These are phyloP conservation scores for Secale cereale DNA, from an alignment of 176 grass and related monocot species.

Conservation along the genomic window DNA sequence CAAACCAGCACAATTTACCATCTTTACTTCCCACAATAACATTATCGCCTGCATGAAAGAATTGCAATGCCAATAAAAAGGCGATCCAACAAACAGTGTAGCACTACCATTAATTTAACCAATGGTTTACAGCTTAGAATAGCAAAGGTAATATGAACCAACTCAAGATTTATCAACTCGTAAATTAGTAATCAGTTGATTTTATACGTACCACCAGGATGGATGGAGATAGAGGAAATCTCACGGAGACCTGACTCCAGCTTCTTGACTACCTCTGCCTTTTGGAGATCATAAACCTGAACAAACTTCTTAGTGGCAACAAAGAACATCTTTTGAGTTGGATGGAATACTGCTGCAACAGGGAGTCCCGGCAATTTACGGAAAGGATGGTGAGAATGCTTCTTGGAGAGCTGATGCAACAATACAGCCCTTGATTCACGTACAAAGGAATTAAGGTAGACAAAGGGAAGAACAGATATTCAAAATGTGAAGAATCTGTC, in stretches of 20 bases:
- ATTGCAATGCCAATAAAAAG: slow-evolving; percentile 2
- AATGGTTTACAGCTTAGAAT: not conserved
- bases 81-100: not conserved
- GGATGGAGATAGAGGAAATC: slow-evolving; percentile 82
- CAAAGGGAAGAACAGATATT: slow-evolving; percentile 5
- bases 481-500: not conserved
- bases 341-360: slow-evolving; percentile 84
- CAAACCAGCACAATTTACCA: slow-evolving; percentile 97
- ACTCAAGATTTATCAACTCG: not conserved
- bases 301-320: slow-evolving; percentile 95
- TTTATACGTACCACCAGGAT: slow-evolving; percentile 71
- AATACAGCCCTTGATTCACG: slow-evolving; percentile 85
- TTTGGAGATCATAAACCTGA: slow-evolving; percentile 92
- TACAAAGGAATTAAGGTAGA: slow-evolving; percentile 62
- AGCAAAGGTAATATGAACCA: slow-evolving; percentile 14
- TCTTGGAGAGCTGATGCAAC: slow-evolving; percentile 92
- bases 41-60: slow-evolving; percentile 72
- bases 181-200: slow-evolving; percentile 7
- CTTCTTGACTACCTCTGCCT: slow-evolving; percentile 73
- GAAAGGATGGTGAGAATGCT: slow-evolving; percentile 77
- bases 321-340: slow-evolving; percentile 81
- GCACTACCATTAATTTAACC: not conserved
- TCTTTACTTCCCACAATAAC: slow-evolving; percentile 95
- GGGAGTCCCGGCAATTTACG: slow-evolving; percentile 84
- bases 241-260: slow-evolving; percentile 83